Conservation (phyloP, 208 protist genomes). For the Acanthamoeba royreba region DNA sequence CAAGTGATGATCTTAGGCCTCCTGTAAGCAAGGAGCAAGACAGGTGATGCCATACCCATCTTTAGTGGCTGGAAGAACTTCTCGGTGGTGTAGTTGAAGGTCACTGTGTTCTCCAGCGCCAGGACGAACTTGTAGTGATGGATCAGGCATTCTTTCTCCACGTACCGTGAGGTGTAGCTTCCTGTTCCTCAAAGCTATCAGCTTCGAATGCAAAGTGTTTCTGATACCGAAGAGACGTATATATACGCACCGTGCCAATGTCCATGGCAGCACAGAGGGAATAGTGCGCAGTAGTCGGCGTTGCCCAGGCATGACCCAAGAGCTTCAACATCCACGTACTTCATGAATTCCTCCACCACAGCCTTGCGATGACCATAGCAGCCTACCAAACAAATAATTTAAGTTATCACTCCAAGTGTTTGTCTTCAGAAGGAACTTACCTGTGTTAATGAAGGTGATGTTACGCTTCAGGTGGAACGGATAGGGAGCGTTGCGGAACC, state of each 20-base stretch:
- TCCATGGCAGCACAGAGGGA: neutral
- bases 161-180: neutral
- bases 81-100: constrained; percentile 39
- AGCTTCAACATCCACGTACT: neutral
- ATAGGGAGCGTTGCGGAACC: neutral
- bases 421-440: neutral
- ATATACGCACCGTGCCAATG: neutral
- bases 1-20: constrained; percentile 47
- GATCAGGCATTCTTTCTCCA: neutral
- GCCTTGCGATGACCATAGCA: neutral
- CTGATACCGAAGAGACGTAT: too few relatives aligned
- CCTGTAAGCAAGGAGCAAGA: constrained; percentile 36
- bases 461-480: neutral
- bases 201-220: neutral
- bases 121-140: constrained; percentile 49
- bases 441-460: neutral
- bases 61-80: constrained; percentile 38
- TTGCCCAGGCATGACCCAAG: neutral
- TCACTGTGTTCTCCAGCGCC: constrained; percentile 42
- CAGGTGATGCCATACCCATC: neutral
- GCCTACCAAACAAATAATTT: too few relatives aligned
- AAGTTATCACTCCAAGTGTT: neutral
- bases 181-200: neutral
- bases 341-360: neutral
- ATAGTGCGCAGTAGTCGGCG: neutral